Evolutionary conservation across 2,329 filamentous ascomycete species (phyloP).

Genomic region (Conoideocrella luteorostrata): DNA sequence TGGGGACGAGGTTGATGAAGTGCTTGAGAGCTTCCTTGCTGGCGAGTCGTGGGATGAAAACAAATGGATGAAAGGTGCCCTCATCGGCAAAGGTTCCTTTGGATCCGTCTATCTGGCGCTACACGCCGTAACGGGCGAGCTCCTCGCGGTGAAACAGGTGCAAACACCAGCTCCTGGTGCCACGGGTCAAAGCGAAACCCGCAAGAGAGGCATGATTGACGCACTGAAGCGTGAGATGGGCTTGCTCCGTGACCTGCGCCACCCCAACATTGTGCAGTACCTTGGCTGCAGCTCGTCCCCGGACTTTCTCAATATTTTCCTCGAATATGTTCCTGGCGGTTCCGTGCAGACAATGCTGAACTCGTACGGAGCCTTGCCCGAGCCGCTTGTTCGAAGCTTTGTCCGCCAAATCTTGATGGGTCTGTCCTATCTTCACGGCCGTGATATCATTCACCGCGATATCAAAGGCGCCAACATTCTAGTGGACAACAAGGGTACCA

Average conservation of each 20-base stretch:
- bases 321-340: slow-evolving; percentile 95
- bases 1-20: slow-evolving; percentile 85
- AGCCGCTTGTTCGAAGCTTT: slow-evolving; percentile 92
- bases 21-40: slow-evolving; percentile 81
- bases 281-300: slow-evolving; percentile 89
- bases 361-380: slow-evolving; percentile 90
- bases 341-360: slow-evolving; percentile 98
- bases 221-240: slow-evolving; percentile 95
- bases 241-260: slow-evolving; percentile 85
- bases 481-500: slow-evolving; percentile 96
- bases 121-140: slow-evolving; percentile 91
- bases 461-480: slow-evolving; percentile 99
- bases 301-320: slow-evolving; percentile 96
- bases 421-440: slow-evolving; percentile 85
- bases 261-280: slow-evolving; percentile 97
- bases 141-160: slow-evolving; percentile 97
- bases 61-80: slow-evolving; percentile 98
- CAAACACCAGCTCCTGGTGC: slow-evolving; percentile 75
- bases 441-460: slow-evolving; percentile 95
- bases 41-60: slow-evolving; percentile 93
- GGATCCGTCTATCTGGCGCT: slow-evolving; percentile 92
- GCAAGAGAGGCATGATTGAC: slow-evolving; percentile 97
- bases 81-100: slow-evolving; percentile 96
- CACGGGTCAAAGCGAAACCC: slow-evolving; percentile 74
- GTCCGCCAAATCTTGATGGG: slow-evolving; percentile 92